A percentile compares a stretch with the other conserved stretches of the same genome.
Conservation (phyloP, 2,329 filamentous ascomycete species). For the Eurotiales sp. region DNA sequence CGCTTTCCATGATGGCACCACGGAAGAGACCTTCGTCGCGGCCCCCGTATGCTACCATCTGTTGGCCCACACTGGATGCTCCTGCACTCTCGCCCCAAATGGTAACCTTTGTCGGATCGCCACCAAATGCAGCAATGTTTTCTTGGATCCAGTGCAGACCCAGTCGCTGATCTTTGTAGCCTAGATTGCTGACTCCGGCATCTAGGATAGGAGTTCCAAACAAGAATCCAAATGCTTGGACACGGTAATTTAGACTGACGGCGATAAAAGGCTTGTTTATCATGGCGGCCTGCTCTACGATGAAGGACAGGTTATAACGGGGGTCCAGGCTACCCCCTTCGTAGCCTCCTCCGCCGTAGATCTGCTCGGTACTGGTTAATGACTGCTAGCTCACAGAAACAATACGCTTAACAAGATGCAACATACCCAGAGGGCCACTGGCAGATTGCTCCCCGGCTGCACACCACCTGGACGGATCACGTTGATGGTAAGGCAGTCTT, state of each 20-base stretch:
- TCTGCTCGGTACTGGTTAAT: not conserved
- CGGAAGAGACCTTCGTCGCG: slow-evolving; percentile 54
- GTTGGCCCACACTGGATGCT: slow-evolving; percentile 47
- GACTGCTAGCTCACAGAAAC: too few species aligned
- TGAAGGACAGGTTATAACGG: slow-evolving; percentile 57
- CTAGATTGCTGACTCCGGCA: slow-evolving; percentile 54
- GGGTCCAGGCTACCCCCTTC: slow-evolving; percentile 50
- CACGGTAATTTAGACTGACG: slow-evolving; percentile 45
- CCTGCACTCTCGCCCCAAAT: slow-evolving; percentile 58
- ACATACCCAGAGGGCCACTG: slow-evolving; percentile 41
- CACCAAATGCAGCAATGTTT: slow-evolving; percentile 14
- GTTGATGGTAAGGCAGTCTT: slow-evolving; percentile 42
- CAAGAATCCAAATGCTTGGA: slow-evolving; percentile 58
- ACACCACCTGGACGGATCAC: slow-evolving; percentile 32
- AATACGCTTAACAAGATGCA: slow-evolving; percentile 49
- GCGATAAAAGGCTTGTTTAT: slow-evolving; percentile 40
- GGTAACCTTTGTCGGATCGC: slow-evolving; percentile 24
- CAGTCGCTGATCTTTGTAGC: slow-evolving; percentile 40
- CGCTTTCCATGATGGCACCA: slow-evolving; percentile 49
- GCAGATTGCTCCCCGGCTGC: slow-evolving; percentile 23
- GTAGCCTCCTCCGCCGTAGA: slow-evolving; percentile 56
- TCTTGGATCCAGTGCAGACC: slow-evolving; percentile 34
- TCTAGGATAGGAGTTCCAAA: slow-evolving; percentile 28
- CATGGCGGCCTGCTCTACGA: slow-evolving; percentile 57
- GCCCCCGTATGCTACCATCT: slow-evolving; percentile 54